Percentiles rank a stretch among this genome's conserved stretches.
Evolutionary conservation across 345 rosid species (phyloP).

Genomic region (Conringia planisiliqua): DNA sequence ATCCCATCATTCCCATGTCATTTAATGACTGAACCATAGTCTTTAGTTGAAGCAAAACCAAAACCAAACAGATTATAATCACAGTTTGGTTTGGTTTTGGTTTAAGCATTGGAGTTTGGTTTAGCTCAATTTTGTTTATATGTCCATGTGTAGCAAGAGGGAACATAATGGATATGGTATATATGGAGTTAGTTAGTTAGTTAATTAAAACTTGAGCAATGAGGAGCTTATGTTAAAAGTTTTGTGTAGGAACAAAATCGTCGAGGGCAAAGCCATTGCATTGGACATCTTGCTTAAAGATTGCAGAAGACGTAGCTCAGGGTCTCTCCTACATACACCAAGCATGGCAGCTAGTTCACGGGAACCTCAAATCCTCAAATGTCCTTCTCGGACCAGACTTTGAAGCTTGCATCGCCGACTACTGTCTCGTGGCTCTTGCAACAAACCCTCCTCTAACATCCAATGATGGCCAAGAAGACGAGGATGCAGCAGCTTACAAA

Average conservation of each 20-base stretch:
- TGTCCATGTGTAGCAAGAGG: background rate
- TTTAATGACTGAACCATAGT: background rate
- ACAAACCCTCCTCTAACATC: conserved; percentile 9
- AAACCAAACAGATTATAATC: background rate
- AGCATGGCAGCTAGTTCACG: conserved; percentile 91
- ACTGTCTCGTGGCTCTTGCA: conserved; percentile 62
- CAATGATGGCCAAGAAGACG: conserved; percentile 36
- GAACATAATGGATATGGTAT: background rate
- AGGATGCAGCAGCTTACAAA: conserved; percentile 38
- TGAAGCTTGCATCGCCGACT: conserved; percentile 79
- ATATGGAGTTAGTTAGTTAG: background rate
- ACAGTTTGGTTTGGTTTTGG: background rate
- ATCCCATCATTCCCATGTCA: background rate
- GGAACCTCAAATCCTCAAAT: conserved; percentile 80
- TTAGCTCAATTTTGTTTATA: background rate
- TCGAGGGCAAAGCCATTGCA: conserved; percentile 80
- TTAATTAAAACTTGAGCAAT: background rate
- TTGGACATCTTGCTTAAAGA: conserved; percentile 92
- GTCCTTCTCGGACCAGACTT: conserved; percentile 87
- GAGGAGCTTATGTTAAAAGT: background rate
- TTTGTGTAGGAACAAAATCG: conserved; percentile 70
- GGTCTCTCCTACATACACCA: conserved; percentile 95
- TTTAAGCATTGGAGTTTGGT: background rate
- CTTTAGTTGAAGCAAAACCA: background rate
- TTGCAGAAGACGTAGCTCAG: conserved; percentile 91